Conservation (phyloP, 2,329 filamentous ascomycete species). For the Microsporum audouinii region DNA sequence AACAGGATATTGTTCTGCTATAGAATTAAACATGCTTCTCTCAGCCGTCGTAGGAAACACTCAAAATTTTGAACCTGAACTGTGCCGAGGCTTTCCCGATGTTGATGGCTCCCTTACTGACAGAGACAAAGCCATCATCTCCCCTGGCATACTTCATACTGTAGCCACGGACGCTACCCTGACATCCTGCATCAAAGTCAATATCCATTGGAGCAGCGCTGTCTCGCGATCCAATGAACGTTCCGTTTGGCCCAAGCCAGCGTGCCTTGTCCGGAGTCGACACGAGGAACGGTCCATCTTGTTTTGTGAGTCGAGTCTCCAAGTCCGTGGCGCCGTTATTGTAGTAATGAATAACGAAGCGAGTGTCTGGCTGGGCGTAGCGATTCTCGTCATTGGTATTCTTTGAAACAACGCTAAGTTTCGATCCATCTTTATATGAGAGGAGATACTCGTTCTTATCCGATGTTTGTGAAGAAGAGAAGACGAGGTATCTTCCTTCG, state of each 20-base stretch:
- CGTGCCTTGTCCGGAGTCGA: constrained; percentile 7
- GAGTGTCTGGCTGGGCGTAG: constrained; percentile 3
- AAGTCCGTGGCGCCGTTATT: constrained; percentile 12
- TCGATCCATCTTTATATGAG: not conserved
- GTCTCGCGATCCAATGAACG: constrained; percentile 2
- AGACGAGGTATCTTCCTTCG: constrained; percentile 45
- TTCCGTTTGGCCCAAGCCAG: constrained; percentile 10
- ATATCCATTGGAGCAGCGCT: constrained; percentile 12
- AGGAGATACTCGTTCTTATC: constrained; percentile 5
- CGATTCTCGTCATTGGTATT: not conserved
- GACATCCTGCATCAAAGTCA: not conserved
- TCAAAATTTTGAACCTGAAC: constrained; percentile 11
- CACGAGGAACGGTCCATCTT: constrained; percentile 12
- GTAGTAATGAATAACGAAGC: constrained; percentile 14
- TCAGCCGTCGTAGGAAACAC: constrained; percentile 14
- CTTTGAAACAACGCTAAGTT: not conserved
- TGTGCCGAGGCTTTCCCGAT: constrained; percentile 5
- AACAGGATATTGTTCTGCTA: too few species aligned
- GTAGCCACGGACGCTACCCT: constrained; percentile 5
- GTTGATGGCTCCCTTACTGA: constrained; percentile 5
- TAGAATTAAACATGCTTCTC: too few species aligned
- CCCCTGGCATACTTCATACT: constrained; percentile 8
- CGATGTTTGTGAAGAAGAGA: constrained; percentile 33
- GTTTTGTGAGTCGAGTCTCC: constrained; percentile 11
- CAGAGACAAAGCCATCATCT: constrained; percentile 1